phyloP scores from a whole-genome alignment of 352 stramenopile genomes.

The Pythium utonaiense region DNA sequence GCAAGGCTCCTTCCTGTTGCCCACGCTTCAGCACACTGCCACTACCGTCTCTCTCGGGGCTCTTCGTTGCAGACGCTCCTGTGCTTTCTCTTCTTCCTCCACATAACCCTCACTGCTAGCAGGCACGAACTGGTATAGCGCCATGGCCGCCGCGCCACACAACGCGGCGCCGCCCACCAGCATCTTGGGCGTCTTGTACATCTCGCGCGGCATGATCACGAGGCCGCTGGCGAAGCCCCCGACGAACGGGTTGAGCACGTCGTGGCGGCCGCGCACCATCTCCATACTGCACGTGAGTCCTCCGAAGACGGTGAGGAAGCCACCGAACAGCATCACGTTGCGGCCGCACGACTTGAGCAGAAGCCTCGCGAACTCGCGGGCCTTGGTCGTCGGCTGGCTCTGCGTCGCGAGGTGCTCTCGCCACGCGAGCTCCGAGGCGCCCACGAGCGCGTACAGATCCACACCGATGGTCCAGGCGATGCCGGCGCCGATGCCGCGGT shows the following conservation, averaged over 20 bases:
- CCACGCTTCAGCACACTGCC: too few relatives aligned
- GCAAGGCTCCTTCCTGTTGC: too few relatives aligned
- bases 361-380: slow-evolving; percentile 29
- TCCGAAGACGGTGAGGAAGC: slow-evolving; percentile 72
- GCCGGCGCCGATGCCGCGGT: slow-evolving; percentile 56
- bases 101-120: slow-evolving; percentile 17
- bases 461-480: slow-evolving; percentile 75
- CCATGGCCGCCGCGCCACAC: slow-evolving; percentile 55
- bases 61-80: too few relatives aligned
- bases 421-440: slow-evolving; percentile 36
- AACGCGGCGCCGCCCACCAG: slow-evolving; percentile 41
- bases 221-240: slow-evolving; percentile 62
- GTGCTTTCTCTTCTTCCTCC: background rate
- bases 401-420: slow-evolving; percentile 27
- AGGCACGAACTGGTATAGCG: slow-evolving; percentile 54
- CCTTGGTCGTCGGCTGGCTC: slow-evolving; percentile 23
- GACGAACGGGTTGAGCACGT: slow-evolving; percentile 66
- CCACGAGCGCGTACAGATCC: slow-evolving; percentile 56
- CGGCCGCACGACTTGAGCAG: slow-evolving; percentile 32
- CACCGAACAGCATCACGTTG: slow-evolving; percentile 69
- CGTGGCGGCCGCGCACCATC: slow-evolving; percentile 44
- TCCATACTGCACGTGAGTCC: slow-evolving; percentile 70
- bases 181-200: slow-evolving; percentile 37
- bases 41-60: too few relatives aligned
- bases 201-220: slow-evolving; percentile 40